Base-by-base conservation (phyloP, 2,329 filamentous ascomycete genomes). In the Acrocalymma vagum region DNA sequence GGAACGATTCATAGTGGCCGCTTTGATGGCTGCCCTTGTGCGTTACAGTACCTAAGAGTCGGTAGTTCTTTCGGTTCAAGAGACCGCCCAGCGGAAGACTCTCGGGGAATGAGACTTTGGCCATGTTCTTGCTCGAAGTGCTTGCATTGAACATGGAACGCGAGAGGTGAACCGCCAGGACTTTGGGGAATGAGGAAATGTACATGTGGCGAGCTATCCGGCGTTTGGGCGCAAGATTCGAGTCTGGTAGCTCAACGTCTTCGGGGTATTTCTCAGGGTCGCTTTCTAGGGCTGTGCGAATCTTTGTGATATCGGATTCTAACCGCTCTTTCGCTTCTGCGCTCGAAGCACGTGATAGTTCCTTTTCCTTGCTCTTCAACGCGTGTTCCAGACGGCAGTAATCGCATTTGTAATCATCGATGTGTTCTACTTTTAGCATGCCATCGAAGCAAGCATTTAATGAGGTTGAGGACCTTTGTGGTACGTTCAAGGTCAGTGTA, bases 321-420 rank as follows among this genome's bases (percentile, higher is more conserved):
- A 88, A 72, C 10, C 69, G 72, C 24, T 70, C 65, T 55, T 73
- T 80, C 51, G 80, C 32, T 9, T 60, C 45, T 3, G 37, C 28
- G 15, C 58, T 38, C 14, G 46, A 51, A 2, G 59, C 47, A 15
- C 74, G 80, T 22, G 74, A 70, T 22, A 86, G 65, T 49, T 90
- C 84, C 6, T 77, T 73, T 48, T 82, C 75, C 50, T 90, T 81
- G 34, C 79, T 71, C 20, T 84, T 76, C 37, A 89, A 73, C 4
- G 91, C 91, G 67, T 96, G 88, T 28, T 89, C 72, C n/a, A 99
- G 78, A 15, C 91, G 84, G 64, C 94, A 99, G 71, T 85, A 88
- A 60, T 96, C 94, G 73, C 94, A 99, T 56, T 89, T 92, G 77
- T 95, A 99, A 66, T 96, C 94, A 50, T 97, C 93, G 53, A 99